Conservation (phyloP, 768 basidiomycete species). For the Pleurotus platypus region DNA sequence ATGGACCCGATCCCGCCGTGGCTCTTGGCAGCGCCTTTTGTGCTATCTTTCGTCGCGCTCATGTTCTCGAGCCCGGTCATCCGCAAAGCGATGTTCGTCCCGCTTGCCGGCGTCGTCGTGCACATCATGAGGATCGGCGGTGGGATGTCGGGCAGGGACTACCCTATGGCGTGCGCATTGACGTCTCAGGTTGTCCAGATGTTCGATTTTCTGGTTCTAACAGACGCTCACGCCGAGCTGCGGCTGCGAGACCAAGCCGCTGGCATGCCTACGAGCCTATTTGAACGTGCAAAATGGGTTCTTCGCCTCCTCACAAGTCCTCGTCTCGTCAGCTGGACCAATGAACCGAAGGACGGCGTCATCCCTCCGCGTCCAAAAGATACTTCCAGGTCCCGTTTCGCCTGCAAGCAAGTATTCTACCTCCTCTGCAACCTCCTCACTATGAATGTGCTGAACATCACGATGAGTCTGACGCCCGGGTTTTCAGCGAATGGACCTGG, state of each 20-base stretch:
- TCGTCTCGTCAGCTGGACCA: slow-evolving; percentile 32
- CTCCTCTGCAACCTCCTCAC: neutral
- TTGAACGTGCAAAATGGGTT: slow-evolving; percentile 26
- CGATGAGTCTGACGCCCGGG: neutral
- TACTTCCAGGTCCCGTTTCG: neutral
- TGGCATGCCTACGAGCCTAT: slow-evolving; percentile 9
- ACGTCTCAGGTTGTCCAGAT: neutral
- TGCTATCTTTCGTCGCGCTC: too few species aligned
- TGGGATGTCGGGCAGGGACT: neutral
- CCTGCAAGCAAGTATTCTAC: neutral
- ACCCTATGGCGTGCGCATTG: neutral
- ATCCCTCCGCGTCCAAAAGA: slow-evolving; percentile 14
- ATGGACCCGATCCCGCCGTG: too few species aligned
- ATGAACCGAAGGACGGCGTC: slow-evolving; percentile 19
- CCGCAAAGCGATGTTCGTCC: too few species aligned
- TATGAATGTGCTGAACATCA: neutral
- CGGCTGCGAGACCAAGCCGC: slow-evolving; percentile 14
- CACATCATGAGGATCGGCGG: too few species aligned
- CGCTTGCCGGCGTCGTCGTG: too few species aligned
- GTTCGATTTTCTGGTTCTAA: slow-evolving; percentile 25
- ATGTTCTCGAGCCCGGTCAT: too few species aligned
- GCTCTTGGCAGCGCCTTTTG: too few species aligned
- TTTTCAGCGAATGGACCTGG: neutral
- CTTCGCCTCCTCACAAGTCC: slow-evolving; percentile 25
- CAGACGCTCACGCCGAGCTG: slow-evolving; percentile 20